Percentiles rank a stretch among this genome's conserved stretches.
Evolutionary conservation across 2,329 filamentous ascomycete genomes (phyloP).

Genomic region (Xylaria sp.): DNA sequence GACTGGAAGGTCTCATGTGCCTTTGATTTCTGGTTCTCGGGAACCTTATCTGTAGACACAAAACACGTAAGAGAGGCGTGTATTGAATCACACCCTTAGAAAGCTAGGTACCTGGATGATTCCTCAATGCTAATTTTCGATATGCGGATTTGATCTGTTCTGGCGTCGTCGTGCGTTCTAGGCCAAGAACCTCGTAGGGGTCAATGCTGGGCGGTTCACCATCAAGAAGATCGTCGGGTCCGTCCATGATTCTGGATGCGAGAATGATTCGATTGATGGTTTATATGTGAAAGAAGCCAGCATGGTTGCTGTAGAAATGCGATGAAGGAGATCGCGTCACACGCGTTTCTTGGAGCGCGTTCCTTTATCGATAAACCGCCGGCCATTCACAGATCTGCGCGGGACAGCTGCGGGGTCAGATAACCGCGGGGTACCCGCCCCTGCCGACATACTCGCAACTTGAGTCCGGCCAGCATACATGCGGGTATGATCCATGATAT

Average conservation of each 20-base stretch:
- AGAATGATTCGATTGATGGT: not conserved
- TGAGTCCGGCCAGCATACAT: too few relatives aligned
- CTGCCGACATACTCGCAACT: too few relatives aligned
- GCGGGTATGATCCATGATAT: too few relatives aligned
- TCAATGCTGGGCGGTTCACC: slow-evolving; percentile 66
- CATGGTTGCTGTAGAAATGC: not conserved
- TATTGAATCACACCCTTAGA: not conserved
- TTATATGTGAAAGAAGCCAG: not conserved
- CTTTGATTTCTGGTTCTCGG: slow-evolving; percentile 65
- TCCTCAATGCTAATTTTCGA: slow-evolving; percentile 83
- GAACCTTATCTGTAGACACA: slow-evolving; percentile 69
- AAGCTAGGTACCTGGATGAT: slow-evolving; percentile 78
- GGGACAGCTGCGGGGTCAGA: slow-evolving; percentile 24
- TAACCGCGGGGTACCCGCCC: not conserved
- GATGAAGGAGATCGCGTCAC: slow-evolving; percentile 18
- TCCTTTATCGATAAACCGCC: slow-evolving; percentile 19
- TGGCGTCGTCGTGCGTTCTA: slow-evolving; percentile 71
- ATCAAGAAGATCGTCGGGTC: slow-evolving; percentile 55
- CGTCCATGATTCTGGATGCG: slow-evolving; percentile 43
- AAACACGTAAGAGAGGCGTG: slow-evolving; percentile 3
- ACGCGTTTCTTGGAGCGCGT: slow-evolving; percentile 20
- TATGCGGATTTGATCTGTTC: slow-evolving; percentile 89
- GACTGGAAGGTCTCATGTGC: slow-evolving; percentile 85
- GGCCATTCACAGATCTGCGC: slow-evolving; percentile 1
- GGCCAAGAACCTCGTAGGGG: slow-evolving; percentile 78